A percentile compares a stretch with the other conserved stretches of the same genome.
Evolutionary conservation across 805 yeast species (phyloP).

Genomic region (Candida takata): DNA sequence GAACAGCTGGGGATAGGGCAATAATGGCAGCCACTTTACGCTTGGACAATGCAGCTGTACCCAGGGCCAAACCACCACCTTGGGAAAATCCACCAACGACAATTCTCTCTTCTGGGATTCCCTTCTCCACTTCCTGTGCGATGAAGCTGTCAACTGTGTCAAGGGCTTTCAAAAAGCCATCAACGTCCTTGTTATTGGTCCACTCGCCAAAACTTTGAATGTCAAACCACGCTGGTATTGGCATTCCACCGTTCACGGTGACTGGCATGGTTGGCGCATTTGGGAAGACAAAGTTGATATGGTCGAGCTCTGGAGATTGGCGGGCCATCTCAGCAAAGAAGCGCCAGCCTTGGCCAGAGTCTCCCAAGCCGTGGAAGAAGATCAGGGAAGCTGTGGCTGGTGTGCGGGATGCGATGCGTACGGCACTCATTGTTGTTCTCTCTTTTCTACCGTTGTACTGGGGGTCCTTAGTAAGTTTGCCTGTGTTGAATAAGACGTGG

Average conservation of each 20-base stretch:
- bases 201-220: constrained; percentile 46
- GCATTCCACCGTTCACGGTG: constrained; percentile 56
- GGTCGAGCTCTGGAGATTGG: constrained; percentile 37
- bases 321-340: constrained; percentile 65
- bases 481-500: too few relatives aligned
- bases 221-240: constrained; percentile 87
- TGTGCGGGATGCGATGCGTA: constrained; percentile 26
- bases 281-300: constrained; percentile 77
- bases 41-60: constrained; percentile 46
- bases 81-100: constrained; percentile 95
- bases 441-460: too few relatives aligned
- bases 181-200: constrained; percentile 38
- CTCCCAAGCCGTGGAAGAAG: constrained; percentile 88
- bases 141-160: constrained; percentile 39
- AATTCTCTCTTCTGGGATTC: constrained; percentile 58
- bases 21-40: constrained; percentile 72
- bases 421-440: constrained; percentile 13
- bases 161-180: constrained; percentile 47
- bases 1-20: constrained; percentile 69
- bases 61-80: constrained; percentile 79
- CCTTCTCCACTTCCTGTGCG: constrained; percentile 41
- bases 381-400: constrained; percentile 61
- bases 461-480: too few relatives aligned
- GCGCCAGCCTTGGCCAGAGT: constrained; percentile 83
- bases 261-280: constrained; percentile 76